Evolutionary conservation across 83 land plant species (phyloP).

Genomic region (Picea engelmannii): DNA sequence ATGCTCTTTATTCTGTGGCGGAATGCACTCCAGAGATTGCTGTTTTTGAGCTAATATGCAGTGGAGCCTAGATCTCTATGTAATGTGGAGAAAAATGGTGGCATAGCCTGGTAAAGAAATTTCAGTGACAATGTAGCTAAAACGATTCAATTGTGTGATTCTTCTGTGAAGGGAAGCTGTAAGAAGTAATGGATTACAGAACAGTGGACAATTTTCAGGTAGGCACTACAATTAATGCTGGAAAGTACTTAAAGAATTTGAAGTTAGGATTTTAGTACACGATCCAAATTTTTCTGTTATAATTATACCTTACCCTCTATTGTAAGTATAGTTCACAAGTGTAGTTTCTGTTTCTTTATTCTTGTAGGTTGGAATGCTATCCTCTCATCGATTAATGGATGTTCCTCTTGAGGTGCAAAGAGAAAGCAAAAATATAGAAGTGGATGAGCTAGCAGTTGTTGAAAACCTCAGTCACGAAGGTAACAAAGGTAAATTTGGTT

Average conservation of each 20-base stretch:
- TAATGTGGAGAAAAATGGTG: constrained; percentile 8
- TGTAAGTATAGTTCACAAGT: background rate
- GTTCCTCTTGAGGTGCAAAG: constrained; percentile 5
- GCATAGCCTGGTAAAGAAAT: background rate
- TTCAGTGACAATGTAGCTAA: background rate
- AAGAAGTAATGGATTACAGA: background rate
- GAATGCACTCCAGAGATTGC: background rate
- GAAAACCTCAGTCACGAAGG: constrained; percentile 4
- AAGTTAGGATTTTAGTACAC: background rate
- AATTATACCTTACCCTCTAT: too few relatives aligned
- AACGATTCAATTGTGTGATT: background rate
- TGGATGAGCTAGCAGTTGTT: constrained; percentile 10
- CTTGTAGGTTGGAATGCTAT: background rate
- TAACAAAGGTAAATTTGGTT: background rate
- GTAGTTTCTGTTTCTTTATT: background rate
- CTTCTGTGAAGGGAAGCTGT: background rate
- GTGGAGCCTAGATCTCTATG: background rate
- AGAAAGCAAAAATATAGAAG: constrained; percentile 11
- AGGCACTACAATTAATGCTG: background rate
- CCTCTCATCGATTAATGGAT: background rate
- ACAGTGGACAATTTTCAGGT: background rate
- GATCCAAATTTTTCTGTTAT: constrained; percentile 1
- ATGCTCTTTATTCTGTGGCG: constrained; percentile 10
- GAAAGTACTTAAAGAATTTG: constrained; percentile 3
- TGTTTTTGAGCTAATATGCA: background rate